A percentile compares a stretch with the other conserved stretches of the same genome.
phyloP scores from a whole-genome alignment of 805 yeast genomes.

The Candida nonsorbophila region DNA sequence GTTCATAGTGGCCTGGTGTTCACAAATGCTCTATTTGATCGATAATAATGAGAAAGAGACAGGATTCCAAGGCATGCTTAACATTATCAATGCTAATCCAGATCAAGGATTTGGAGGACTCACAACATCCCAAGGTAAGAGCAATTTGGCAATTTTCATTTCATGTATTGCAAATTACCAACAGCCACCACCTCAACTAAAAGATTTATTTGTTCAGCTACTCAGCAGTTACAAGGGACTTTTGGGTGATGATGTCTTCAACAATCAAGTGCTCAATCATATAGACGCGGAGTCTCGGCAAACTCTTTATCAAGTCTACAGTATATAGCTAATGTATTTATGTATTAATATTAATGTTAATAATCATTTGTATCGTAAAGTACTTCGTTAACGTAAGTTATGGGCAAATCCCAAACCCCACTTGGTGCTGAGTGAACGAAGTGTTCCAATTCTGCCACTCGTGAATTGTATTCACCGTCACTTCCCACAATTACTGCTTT shows the following conservation, averaged over 20 bases:
- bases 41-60: conserved; percentile 88
- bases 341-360: conserved; percentile 1
- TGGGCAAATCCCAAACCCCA: conserved; percentile 84
- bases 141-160: conserved; percentile 48
- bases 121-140: conserved; percentile 39
- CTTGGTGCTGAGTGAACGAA: conserved; percentile 60
- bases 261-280: conserved; percentile 20
- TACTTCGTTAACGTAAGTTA: conserved; percentile 61
- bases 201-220: conserved; percentile 39
- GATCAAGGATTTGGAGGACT: conserved; percentile 47
- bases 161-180: conserved; percentile 54
- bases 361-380: conserved; percentile 16
- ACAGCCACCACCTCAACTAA: conserved; percentile 45
- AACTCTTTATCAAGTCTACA: conserved; percentile 15
- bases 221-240: conserved; percentile 41
- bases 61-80: conserved; percentile 80
- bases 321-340: conserved; percentile 12
- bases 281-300: conserved; percentile 26
- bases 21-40: conserved; percentile 57
- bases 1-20: conserved; percentile 65
- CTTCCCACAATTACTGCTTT: conserved; percentile 35
- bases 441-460: conserved; percentile 12
- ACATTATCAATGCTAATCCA: conserved; percentile 62
- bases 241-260: conserved; percentile 39
- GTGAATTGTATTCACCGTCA: conserved; percentile 1